These are phyloP conservation scores for Serendipita indica DNA, from an alignment of 768 basidiomycete species.

Conservation along the genomic window DNA sequence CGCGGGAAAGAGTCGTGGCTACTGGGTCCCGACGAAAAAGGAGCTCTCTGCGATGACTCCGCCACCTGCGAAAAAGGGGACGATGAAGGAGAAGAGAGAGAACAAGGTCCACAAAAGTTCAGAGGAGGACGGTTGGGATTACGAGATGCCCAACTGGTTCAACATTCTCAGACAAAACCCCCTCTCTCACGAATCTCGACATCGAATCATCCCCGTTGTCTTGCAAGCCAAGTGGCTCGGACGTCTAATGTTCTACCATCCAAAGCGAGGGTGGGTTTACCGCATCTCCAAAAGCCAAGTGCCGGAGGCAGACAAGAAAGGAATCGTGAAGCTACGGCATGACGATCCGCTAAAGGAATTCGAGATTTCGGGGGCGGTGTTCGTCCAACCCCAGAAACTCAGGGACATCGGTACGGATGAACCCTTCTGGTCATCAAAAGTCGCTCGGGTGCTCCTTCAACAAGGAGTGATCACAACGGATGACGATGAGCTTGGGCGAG, in stretches of 20 bases:
- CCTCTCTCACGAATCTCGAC: constrained; percentile 27
- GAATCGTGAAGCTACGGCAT: not conserved
- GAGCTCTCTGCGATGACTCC: constrained; percentile 1
- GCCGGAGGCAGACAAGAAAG: not conserved
- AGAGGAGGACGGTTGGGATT: too few species aligned
- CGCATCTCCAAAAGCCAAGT: not conserved
- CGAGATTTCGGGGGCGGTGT: constrained; percentile 31
- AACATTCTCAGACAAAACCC: constrained; percentile 30
- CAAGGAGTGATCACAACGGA: constrained; percentile 19
- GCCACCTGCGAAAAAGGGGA: not conserved
- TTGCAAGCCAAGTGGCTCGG: constrained; percentile 48
- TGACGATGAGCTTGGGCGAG: constrained; percentile 31
- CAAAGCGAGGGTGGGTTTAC: constrained; percentile 45
- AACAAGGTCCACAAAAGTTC: constrained; percentile 7
- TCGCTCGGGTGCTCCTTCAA: not conserved
- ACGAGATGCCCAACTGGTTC: constrained; percentile 41
- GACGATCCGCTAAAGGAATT: constrained; percentile 9
- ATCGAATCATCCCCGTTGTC: constrained; percentile 51
- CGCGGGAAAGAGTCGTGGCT: constrained; percentile 51
- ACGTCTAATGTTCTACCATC: constrained; percentile 40
- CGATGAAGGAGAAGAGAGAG: constrained; percentile 7
- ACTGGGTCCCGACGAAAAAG: constrained; percentile 23
- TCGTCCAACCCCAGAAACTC: constrained; percentile 32
- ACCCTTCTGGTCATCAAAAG: not conserved
- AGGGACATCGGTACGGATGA: constrained; percentile 16